Evolutionary conservation across 148 eudicot species (phyloP), one percentile per base, ranked within the genome.

Genomic region (Polygonum maritimum): DNA sequence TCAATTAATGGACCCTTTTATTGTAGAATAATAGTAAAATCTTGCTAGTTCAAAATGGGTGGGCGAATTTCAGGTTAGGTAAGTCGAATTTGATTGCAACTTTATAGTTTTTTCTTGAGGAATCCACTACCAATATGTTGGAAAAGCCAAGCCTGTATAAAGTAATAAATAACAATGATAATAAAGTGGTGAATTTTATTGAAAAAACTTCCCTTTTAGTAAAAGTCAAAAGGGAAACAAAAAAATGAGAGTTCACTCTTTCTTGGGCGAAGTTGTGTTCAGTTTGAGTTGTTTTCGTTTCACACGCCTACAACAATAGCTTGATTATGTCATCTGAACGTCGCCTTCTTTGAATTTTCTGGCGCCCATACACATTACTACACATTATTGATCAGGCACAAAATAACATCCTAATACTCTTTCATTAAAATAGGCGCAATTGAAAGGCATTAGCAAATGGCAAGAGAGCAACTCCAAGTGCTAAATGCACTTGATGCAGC

Each of bases 401-500:
- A 51, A 14, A 51, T 3, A 51, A 18, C n/a, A 51, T n/a, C 19
- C 55, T 18, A 14, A 22, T 10, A 58, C 31, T 26, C 31, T 26
- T 26, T 26, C 31, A 26, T 26, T 26, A 0, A 0, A 0, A 26
- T 10, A 58, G 35, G 21, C 65, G 35, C 65, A 58, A 58, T 13
- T 51, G 55, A 15, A 51, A 3, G 7, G 22, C 5, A 14, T 36
- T 15, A 75, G 18, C 4, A 48, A 7, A 80, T 80, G 82, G 49
- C 79, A 6, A 71, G 71, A 79, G 89, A 84, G 0, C 76, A 81
- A 8, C 78, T 82, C 18, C 69, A 82, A 76, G 89, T 86, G 81
- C 80, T 86, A 9, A 80, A 84, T 18, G 85, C 89, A 78, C 85
- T 86, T 15, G 89, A 86, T 62, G 76, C 47, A 1, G 89, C 89